These are phyloP conservation scores for Nemania sp. DNA, from an alignment of 2,329 filamentous ascomycete species.

Conservation along the genomic window DNA sequence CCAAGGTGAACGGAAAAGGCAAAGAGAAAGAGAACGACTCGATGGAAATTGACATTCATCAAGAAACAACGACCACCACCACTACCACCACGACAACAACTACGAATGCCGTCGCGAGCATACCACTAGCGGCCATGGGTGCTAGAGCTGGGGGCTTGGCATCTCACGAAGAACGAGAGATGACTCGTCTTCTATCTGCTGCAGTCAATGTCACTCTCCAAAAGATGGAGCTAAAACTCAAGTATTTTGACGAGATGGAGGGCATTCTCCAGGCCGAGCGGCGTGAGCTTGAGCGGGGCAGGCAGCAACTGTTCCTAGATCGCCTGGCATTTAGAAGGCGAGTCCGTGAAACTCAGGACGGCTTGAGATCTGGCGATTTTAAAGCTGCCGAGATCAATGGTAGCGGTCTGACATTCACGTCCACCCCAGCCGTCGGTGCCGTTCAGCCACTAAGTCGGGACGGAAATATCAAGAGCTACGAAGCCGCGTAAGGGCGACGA, in stretches of 20 bases:
- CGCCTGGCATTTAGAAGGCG: constrained; percentile 87
- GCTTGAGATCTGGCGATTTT: constrained; percentile 61
- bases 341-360: constrained; percentile 80
- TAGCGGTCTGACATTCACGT: constrained; percentile 59
- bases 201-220: constrained; percentile 93
- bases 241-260: constrained; percentile 97
- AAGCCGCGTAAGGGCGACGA: constrained; percentile 47
- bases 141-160: constrained; percentile 86
- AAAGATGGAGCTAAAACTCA: constrained; percentile 93
- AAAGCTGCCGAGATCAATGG: constrained; percentile 57
- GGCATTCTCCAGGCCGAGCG: constrained; percentile 88
- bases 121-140: constrained; percentile 84
- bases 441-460: constrained; percentile 61
- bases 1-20: constrained; percentile 60
- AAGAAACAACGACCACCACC: constrained; percentile 51
- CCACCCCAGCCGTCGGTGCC: constrained; percentile 46
- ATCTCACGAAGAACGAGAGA: constrained; percentile 94
- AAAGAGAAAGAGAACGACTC: constrained; percentile 60
- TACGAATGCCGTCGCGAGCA: constrained; percentile 65
- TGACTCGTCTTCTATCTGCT: constrained; percentile 89
- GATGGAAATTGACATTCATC: constrained; percentile 66
- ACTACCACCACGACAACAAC: constrained; percentile 57
- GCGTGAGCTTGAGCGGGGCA: constrained; percentile 85
- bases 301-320: constrained; percentile 93
- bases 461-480: constrained; percentile 61